phyloP scores from a whole-genome alignment of 495 filamentous ascomycete species.

The Daldinia concentrica region DNA sequence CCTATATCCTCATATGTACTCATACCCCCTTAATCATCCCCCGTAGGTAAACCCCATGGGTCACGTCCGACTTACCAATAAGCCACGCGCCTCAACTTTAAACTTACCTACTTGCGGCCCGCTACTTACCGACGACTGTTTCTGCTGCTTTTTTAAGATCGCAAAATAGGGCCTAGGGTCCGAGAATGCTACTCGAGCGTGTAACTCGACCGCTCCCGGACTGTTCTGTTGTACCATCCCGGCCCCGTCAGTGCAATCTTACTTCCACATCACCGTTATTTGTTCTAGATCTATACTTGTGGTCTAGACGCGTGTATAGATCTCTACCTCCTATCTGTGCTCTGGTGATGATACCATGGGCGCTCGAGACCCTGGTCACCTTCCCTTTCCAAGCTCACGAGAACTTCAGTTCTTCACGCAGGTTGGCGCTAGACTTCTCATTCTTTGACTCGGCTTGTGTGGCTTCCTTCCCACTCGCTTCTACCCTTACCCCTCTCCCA shows the following conservation, averaged over 20 bases:
- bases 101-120: slow-evolving; percentile 7
- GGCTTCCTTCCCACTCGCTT: not conserved
- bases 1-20: not conserved
- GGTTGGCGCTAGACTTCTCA: slow-evolving; percentile 32
- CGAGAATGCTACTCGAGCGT: slow-evolving; percentile 34
- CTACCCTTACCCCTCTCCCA: not conserved
- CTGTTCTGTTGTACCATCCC: slow-evolving; percentile 10
- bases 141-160: slow-evolving; percentile 16
- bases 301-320: slow-evolving; percentile 37
- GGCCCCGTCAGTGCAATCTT: slow-evolving; percentile 21
- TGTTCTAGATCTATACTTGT: slow-evolving; percentile 26
- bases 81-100: slow-evolving; percentile 36
- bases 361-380: slow-evolving; percentile 40
- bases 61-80: slow-evolving; percentile 29
- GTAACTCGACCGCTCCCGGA: slow-evolving; percentile 30
- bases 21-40: slow-evolving; percentile 33
- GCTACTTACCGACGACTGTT: not conserved
- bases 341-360: slow-evolving; percentile 34
- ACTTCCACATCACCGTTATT: slow-evolving; percentile 12
- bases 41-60: slow-evolving; percentile 11
- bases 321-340: slow-evolving; percentile 26
- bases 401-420: slow-evolving; percentile 36
- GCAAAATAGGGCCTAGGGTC: slow-evolving; percentile 32
- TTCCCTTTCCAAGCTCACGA: slow-evolving; percentile 42
- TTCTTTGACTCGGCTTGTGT: slow-evolving; percentile 29